Evolutionary conservation across 768 basidiomycete species (phyloP).

Genomic region (Kwoniella dendrophila): DNA sequence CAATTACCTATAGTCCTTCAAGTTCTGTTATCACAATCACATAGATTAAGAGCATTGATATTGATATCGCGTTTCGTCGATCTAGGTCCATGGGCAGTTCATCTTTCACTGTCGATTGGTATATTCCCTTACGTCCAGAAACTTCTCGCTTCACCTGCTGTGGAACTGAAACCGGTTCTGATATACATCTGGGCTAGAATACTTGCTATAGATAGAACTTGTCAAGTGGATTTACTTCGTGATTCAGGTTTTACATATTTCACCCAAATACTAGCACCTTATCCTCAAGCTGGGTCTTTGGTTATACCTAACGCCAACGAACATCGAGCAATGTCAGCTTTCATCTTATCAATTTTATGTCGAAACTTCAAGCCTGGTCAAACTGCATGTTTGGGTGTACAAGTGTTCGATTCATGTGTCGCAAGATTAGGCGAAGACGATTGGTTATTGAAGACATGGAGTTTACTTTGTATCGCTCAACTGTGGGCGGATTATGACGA

Average conservation of each 20-base stretch:
- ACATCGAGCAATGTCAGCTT: conserved; percentile 97
- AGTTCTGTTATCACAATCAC: conserved; percentile 92
- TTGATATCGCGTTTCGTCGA: conserved; percentile 96
- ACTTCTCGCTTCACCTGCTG: conserved; percentile 88
- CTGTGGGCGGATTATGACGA: conserved; percentile 93
- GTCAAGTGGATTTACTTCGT: conserved; percentile 84
- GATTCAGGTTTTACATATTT: conserved; percentile 64
- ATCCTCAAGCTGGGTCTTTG: conserved; percentile 61
- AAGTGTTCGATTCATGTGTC: conserved; percentile 83
- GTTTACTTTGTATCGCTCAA: conserved; percentile 85
- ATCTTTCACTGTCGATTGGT: conserved; percentile 91
- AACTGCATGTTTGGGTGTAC: conserved; percentile 70
- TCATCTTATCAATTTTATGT: conserved; percentile 85
- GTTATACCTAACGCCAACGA: conserved; percentile 88
- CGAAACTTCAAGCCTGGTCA: conserved; percentile 89
- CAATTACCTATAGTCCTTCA: conserved; percentile 97
- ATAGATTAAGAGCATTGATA: conserved; percentile 91
- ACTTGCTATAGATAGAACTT: conserved; percentile 89
- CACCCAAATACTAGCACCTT: conserved; percentile 54
- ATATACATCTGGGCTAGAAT: conserved; percentile 99
- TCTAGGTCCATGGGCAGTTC: conserved; percentile 97
- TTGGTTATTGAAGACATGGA: conserved; percentile 92
- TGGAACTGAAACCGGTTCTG: conserved; percentile 92
- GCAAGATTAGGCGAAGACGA: conserved; percentile 83
- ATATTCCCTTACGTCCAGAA: conserved; percentile 99